These are phyloP conservation scores for Kwoniella dendrophila DNA, from an alignment of 768 basidiomycete species.

Conservation along the genomic window DNA sequence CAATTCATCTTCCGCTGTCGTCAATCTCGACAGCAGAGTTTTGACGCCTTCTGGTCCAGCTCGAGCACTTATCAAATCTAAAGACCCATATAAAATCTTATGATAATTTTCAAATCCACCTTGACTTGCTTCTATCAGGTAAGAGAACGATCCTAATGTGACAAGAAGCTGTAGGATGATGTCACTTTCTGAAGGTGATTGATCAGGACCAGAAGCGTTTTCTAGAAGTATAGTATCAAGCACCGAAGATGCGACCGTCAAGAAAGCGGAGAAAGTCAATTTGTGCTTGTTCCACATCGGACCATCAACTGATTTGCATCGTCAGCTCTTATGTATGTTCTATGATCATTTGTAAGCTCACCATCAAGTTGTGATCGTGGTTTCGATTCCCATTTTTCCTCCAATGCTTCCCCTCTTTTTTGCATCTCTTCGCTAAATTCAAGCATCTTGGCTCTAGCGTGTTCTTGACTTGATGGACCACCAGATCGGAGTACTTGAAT, in stretches of 20 bases:
- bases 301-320: neutral
- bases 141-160: constrained; percentile 22
- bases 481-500: constrained; percentile 24
- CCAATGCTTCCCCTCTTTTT: neutral
- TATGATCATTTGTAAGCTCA: neutral
- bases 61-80: constrained; percentile 26
- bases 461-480: constrained; percentile 22
- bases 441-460: constrained; percentile 19
- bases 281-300: constrained; percentile 20
- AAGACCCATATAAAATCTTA: constrained; percentile 28
- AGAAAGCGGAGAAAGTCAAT: constrained; percentile 31
- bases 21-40: neutral
- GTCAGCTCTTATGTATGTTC: neutral
- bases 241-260: constrained; percentile 20
- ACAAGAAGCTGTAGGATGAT: constrained; percentile 11
- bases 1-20: neutral
- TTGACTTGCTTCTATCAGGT: constrained; percentile 10
- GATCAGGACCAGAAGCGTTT: neutral
- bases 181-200: neutral
- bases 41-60: constrained; percentile 1
- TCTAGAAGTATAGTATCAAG: constrained; percentile 13
- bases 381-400: neutral
- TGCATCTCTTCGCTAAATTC: constrained; percentile 13
- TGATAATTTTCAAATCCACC: constrained; percentile 33
- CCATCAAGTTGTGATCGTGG: neutral